Evolutionary conservation across 2,329 filamentous ascomycete genomes (phyloP).

Genomic region (Neurospora crassa): DNA sequence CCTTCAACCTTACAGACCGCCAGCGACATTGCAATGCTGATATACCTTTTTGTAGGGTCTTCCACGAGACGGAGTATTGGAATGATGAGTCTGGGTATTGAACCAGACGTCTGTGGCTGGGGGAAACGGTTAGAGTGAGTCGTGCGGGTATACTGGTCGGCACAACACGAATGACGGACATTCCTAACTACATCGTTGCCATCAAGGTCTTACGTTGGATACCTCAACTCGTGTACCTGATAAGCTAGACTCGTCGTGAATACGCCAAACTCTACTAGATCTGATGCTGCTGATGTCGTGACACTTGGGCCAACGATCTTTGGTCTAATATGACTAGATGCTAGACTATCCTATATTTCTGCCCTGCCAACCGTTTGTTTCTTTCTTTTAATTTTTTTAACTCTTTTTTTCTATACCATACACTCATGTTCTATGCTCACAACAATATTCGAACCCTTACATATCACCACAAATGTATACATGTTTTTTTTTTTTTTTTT

Average conservation of each 20-base stretch:
- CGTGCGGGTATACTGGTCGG: not conserved
- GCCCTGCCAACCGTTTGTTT: too few relatives aligned
- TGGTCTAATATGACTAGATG: not conserved
- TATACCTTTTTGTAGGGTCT: constrained; percentile 20
- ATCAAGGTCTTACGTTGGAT: not conserved
- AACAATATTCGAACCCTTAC: not conserved
- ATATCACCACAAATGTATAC: not conserved
- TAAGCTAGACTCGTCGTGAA: not conserved
- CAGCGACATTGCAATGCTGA: not conserved
- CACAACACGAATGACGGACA: not conserved
- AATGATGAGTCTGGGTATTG: constrained; percentile 38
- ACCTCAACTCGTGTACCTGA: not conserved
- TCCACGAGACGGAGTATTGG: constrained; percentile 41
- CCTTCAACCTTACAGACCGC: constrained; percentile 10
- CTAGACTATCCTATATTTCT: too few relatives aligned
- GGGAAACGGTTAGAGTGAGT: not conserved
- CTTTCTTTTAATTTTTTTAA: too few relatives aligned
- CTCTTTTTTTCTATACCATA: too few relatives aligned
- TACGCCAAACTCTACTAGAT: not conserved
- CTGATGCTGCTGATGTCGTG: too few relatives aligned
- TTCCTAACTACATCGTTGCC: not conserved
- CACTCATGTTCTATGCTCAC: not conserved
- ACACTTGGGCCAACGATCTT: not conserved
- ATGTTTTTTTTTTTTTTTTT: not conserved
- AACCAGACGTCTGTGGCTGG: not conserved